A percentile compares a stretch with the other conserved stretches of the same genome.
phyloP scores from a whole-genome alignment of 441 rosid genomes.

The Adansonia grandidieri region DNA sequence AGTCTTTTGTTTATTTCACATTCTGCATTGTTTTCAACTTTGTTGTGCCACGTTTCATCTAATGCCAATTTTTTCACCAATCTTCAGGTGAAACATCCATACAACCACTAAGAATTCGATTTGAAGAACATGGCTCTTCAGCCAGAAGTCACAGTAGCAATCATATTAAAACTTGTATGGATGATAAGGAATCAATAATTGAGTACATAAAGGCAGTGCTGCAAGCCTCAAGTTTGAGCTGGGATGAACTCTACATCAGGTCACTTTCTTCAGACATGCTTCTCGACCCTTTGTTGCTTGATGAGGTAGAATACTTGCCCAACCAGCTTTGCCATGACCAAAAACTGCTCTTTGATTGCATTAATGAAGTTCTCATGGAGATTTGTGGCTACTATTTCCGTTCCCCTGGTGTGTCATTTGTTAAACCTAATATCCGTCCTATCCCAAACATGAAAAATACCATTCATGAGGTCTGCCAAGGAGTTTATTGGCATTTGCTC shows the following conservation, averaged over 20 bases:
- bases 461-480: constrained; percentile 66
- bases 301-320: constrained; percentile 55
- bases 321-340: constrained; percentile 59
- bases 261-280: constrained; percentile 67
- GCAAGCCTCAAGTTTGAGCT: constrained; percentile 56
- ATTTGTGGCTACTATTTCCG: constrained; percentile 43
- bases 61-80: constrained; percentile 34
- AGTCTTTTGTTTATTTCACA: constrained; percentile 7
- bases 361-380: constrained; percentile 80
- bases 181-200: constrained; percentile 52
- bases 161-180: constrained; percentile 44
- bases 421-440: constrained; percentile 22
- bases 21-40: not conserved
- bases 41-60: constrained; percentile 22
- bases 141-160: constrained; percentile 34
- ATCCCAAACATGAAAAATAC: constrained; percentile 45
- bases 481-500: constrained; percentile 71
- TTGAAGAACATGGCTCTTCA: constrained; percentile 55
- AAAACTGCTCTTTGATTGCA: constrained; percentile 72
- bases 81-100: constrained; percentile 54
- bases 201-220: constrained; percentile 64
- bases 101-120: constrained; percentile 70
- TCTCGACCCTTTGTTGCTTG: constrained; percentile 67
- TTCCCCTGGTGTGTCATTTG: constrained; percentile 60
- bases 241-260: constrained; percentile 72